A percentile compares a stretch with the other conserved stretches of the same genome.
phyloP scores from a whole-genome alignment of 2,329 filamentous ascomycete species.

The Diplodia seriata region DNA sequence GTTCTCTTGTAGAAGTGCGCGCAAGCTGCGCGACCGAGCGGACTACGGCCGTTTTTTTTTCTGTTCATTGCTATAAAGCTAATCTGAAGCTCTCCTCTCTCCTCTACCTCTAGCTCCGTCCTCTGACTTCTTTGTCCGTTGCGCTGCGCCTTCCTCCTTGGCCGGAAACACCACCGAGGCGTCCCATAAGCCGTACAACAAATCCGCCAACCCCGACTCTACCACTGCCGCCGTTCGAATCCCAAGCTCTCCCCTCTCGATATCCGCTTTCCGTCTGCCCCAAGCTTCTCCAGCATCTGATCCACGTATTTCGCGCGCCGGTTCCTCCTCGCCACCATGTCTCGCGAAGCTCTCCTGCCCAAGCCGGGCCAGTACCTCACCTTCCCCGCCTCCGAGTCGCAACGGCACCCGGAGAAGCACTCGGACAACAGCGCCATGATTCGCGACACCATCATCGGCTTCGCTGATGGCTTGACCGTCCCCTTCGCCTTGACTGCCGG shows the following conservation, averaged over 20 bases:
- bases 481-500: conserved; percentile 81
- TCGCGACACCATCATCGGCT: conserved; percentile 74
- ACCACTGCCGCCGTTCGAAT: not conserved
- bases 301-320: not conserved
- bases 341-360: conserved; percentile 21
- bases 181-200: conserved; percentile 10
- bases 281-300: not conserved
- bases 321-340: conserved; percentile 5
- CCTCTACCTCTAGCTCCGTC: not conserved
- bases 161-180: conserved; percentile 19
- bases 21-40: conserved; percentile 2
- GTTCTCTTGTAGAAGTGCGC: not conserved
- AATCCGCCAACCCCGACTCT: not conserved
- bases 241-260: not conserved
- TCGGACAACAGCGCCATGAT: conserved; percentile 54
- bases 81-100: not conserved
- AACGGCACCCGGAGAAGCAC: conserved; percentile 34
- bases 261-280: not conserved
- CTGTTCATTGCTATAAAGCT: conserved; percentile 7
- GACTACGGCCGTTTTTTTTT: not conserved
- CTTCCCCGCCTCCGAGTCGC: conserved; percentile 23
- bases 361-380: conserved; percentile 24
- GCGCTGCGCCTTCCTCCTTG: not conserved
- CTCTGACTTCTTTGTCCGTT: not conserved
- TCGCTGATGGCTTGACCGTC: conserved; percentile 80